Base-by-base conservation (phyloP, 768 basidiomycete genomes). In the Trametes coccinea region DNA sequence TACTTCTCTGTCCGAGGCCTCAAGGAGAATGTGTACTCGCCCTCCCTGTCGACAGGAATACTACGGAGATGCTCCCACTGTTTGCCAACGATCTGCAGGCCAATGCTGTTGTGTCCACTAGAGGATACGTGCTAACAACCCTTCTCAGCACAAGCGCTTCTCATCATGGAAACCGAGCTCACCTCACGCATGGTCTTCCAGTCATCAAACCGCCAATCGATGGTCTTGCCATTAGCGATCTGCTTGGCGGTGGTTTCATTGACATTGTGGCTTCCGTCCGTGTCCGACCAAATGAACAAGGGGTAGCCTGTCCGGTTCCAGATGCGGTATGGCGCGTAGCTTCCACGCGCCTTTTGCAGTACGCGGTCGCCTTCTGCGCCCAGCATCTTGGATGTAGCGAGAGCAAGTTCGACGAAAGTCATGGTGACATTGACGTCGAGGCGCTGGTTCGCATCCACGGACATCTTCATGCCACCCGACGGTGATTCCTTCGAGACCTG, bases 161-260 rank as follows among this genome's bases (percentile, higher is more conserved):
- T 41, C 41, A 56, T 49, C 1, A 54, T 1, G 9, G 4, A 27
- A 11, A 39, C 27, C 47, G 11, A 6, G 56, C 80, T 62, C 70
- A 93, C 95, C 79, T 99, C 97, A 71, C 97, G 86, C 79, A 92
- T 88, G 4, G 88, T 89, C 72, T 89, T 89, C 90, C 93, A 94
- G 69, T 98, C 95, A 71, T 98, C 95, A 69, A 98, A 98, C 57
- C 97, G 82, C 97, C 97, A 98, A 59, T 98, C 95, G 4, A 92
- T 78, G 7, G 81, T 85, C 68, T 92, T 82, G 40, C 90, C 89
- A 65, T 93, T 83, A 17, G 84, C 76, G 40, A 99, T 76, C 67
- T 86, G 84, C 45, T 86, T 79, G 33, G 81, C 77, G 33, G 79
- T 78, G 2, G 77, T 71, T 59, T 85, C 82, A 48, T 80, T 82